These are phyloP conservation scores for Aspergillus pseudoviridinutans DNA, from an alignment of 2,329 filamentous ascomycete genomes.

Conservation along the genomic window DNA sequence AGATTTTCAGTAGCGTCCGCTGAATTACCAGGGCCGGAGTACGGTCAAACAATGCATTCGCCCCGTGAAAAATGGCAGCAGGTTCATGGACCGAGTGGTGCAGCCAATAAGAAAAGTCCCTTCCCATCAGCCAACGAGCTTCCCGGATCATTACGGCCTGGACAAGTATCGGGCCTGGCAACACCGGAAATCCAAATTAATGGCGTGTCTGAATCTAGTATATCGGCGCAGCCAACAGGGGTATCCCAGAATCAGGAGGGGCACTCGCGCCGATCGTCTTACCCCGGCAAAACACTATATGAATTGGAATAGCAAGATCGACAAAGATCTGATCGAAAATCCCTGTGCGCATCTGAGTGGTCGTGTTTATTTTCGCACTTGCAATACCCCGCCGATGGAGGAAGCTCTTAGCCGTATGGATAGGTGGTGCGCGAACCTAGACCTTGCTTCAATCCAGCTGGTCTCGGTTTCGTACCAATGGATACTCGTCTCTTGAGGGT, in stretches of 20 bases:
- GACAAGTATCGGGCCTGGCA: background rate
- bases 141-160: background rate
- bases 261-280: background rate
- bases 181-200: background rate
- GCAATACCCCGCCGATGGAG: background rate
- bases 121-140: background rate
- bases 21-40: background rate
- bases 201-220: background rate
- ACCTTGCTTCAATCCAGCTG: background rate
- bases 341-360: background rate
- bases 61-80: background rate
- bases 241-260: background rate
- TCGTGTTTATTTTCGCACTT: background rate
- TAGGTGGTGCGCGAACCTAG: background rate
- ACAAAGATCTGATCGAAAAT: background rate
- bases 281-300: background rate
- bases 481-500: background rate
- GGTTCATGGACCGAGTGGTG: background rate
- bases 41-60: background rate
- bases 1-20: background rate
- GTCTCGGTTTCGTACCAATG: background rate
- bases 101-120: background rate
- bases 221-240: background rate
- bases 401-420: background rate
- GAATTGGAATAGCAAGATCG: background rate